Evolutionary conservation across 192 early-diverging fungal genomes (phyloP), one percentile per base, ranked within the genome.

Genomic region (Pilobolus umbonatus): DNA sequence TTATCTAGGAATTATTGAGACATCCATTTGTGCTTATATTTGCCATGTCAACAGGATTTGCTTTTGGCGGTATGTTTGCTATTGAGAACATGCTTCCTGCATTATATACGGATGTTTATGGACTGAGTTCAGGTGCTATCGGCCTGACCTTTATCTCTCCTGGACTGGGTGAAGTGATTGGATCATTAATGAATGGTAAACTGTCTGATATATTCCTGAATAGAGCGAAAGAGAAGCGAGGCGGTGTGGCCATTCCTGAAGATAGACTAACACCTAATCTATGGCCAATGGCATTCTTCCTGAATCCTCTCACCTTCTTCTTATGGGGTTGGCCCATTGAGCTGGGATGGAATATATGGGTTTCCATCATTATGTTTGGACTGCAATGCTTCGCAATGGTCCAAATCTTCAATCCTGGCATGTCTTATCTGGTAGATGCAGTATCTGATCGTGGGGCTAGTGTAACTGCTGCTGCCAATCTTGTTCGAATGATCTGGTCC

Each of bases 11-110:
- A 65, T 42, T 63, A 71, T 32, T 78, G n/a, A 65, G 35, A 47
- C 62, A 74, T 40, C 69, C 76, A n/a, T 62, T 75, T 24, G 73
- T 78, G 11, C 29, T 78, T 5, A 43, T 78, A 14, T 45, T 55
- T 2, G 60, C 76, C 8, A 63, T 78, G 29, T 62, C 70, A 39
- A 68, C 64, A 7, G 74, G 72, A 40, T 60, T 80, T 45, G 52
- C 73, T 5, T 79, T 79, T 57, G 73, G 74, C 24, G 64, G 67
- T 47, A 79, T 79, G 77, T 79, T 75, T 58, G 69, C 74, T 19
- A 72, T 70, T 30, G 62, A 64, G 60, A 70, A 62, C 19, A 64
- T 70, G 55, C 7, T 70, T 2, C 68, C 68, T 25, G 17, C 57
- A 24, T 34, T 60, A 22, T 70, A 64, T 26, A 63, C 57, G n/a